A percentile compares a stretch with the other conserved stretches of the same genome.
Evolutionary conservation across 164 flowering plant species (phyloP).

Genomic region (Sextonia rubra): DNA sequence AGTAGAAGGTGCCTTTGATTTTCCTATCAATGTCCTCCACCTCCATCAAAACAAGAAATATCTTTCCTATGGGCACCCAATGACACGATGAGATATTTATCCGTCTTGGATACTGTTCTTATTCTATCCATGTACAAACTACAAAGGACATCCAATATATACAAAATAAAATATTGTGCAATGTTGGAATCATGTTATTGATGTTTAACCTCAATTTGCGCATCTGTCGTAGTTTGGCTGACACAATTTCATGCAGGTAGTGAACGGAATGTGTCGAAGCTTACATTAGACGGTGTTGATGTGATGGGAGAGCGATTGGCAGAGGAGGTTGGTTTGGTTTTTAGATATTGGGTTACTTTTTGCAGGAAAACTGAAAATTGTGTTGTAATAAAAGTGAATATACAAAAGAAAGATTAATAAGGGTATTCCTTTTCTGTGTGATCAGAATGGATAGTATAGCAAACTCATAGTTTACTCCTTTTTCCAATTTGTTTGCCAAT

Average conservation of each 20-base stretch:
- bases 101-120: background rate
- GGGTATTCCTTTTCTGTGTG: no score
- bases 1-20: background rate
- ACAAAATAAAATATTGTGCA: background rate
- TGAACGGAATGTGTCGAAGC: slow-evolving; percentile 54
- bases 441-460: no score
- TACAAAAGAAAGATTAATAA: no score
- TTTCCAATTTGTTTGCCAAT: no score
- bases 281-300: slow-evolving; percentile 92
- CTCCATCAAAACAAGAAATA: background rate
- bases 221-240: slow-evolving; percentile 2
- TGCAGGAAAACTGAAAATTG: no score
- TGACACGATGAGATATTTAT: background rate
- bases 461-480: no score
- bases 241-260: slow-evolving; percentile 54
- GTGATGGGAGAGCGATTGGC: slow-evolving; percentile 94
- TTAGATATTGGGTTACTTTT: no score
- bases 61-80: background rate
- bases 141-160: background rate
- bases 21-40: background rate
- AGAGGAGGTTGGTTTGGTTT: slow-evolving; percentile 56
- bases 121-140: background rate
- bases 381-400: no score
- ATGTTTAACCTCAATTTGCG: background rate
- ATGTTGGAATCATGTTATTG: slow-evolving; percentile 1